Evolutionary conservation across 768 basidiomycete species (phyloP), one percentile per base, ranked within the genome.

Genomic region (Naganishia onofrii): DNA sequence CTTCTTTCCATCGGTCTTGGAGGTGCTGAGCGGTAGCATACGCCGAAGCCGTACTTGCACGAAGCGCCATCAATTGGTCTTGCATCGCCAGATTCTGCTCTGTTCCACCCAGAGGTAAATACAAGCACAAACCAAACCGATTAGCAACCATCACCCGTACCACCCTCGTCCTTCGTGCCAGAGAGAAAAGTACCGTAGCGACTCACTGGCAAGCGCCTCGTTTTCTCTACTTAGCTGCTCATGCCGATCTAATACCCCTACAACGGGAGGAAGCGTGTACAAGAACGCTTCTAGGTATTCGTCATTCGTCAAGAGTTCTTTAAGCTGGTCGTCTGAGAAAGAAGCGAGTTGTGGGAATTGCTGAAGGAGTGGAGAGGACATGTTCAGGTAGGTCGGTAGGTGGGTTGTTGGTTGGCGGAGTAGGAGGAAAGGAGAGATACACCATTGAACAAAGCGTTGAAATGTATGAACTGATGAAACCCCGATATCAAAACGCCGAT

Each of bases 211-310:
- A 63, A 97, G 88, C 9, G 87, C 85, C 75, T 93, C 89, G 74
- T 97, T 96, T 44, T 92, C 91, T 79, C 85, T 83, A 8, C 90
- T 89, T 0, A 95, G 85, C 72, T 90, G 89, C 13, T 89, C 84
- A 75, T 93, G 90, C 0, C 87, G 86, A 71, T 87, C 85, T 73
- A 93, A 89, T 69, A 93, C 83, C 19, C 85, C 84, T 76, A 89
- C 89, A 48, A 95, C 91, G 31, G 84, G 84, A 2, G 87, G 83
- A 12, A 95, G 82, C 0, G 90, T 87, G 80, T 93, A 89, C 72
- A 98, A 89, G 71, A 90, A 83, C 9, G 93, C 90, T 78, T 94
- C 90, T 73, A 94, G 93, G 79, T 93, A 93, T 19, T 83, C 82
- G 0, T 88, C 89, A 77, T 96, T 91, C 17, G 85, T 84, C 26